Evolutionary conservation across 345 rosid genomes (phyloP).

Genomic region (Durio zibethinus): DNA sequence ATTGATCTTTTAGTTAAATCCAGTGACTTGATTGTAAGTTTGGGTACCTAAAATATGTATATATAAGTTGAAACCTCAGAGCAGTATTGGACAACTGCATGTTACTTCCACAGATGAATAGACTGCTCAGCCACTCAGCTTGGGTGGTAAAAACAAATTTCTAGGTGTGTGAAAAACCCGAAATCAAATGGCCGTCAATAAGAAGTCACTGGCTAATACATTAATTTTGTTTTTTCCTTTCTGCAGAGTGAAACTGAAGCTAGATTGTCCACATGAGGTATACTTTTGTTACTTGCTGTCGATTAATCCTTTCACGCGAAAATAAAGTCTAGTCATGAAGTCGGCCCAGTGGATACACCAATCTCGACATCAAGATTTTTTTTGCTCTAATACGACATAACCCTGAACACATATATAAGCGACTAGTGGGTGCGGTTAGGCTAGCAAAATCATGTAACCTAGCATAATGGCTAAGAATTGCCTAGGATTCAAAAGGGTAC

Average conservation of each 20-base stretch:
- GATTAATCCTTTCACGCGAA: background rate
- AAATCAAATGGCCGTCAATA: background rate
- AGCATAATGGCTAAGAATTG: background rate
- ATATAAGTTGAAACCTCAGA: background rate
- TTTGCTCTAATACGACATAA: conserved; percentile 15
- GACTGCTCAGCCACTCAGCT: conserved; percentile 5
- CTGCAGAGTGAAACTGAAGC: background rate
- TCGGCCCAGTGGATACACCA: background rate
- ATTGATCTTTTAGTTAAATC: background rate
- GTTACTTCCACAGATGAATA: background rate
- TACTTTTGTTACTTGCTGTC: background rate
- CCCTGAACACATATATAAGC: background rate
- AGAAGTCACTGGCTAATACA: background rate
- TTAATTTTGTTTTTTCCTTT: background rate
- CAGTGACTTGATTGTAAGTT: background rate
- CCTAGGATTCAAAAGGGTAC: background rate
- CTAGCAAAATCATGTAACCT: background rate
- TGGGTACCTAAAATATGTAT: background rate
- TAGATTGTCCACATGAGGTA: background rate
- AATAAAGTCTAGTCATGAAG: background rate
- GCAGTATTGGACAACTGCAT: background rate
- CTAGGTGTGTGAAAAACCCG: background rate
- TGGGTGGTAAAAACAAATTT: background rate
- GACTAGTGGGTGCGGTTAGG: background rate
- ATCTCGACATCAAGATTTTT: background rate